Evolutionary conservation across 1,284 basidiomycete genomes (phyloP).

Genomic region (Xerocomus cyaneibrunnescens): DNA sequence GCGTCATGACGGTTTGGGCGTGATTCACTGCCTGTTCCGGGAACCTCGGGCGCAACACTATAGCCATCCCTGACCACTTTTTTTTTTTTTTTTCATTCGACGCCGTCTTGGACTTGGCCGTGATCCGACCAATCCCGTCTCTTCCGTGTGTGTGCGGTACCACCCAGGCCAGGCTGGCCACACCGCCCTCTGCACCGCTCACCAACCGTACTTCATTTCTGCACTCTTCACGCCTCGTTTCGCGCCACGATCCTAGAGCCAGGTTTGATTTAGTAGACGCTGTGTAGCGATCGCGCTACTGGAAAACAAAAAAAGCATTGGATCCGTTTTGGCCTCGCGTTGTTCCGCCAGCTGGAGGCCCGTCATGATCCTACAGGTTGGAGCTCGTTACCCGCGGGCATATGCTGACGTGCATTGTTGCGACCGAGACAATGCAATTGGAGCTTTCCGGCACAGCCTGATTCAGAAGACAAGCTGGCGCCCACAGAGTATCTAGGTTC

Average conservation of each 20-base stretch:
- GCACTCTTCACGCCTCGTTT: conserved; percentile 1
- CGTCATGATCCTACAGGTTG: conserved; percentile 29
- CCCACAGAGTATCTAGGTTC: conserved; percentile 21
- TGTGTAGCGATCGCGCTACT: conserved; percentile 8
- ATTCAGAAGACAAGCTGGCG: conserved; percentile 1
- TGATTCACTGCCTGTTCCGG: conserved; percentile 1
- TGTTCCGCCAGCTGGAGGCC: conserved; percentile 23
- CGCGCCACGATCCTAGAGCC: conserved; percentile 1
- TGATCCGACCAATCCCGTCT: conserved; percentile 28
- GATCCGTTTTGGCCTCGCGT: conserved; percentile 15
- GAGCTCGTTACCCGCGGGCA: not conserved
- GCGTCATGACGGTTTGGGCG: no score
- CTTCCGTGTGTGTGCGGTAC: conserved; percentile 15
- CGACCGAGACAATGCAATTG: conserved; percentile 3
- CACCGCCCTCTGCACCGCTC: conserved; percentile 3
- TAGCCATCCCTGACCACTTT: conserved; percentile 8
- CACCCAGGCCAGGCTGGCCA: not conserved
- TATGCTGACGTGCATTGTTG: conserved; percentile 16
- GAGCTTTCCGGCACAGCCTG: conserved; percentile 1
- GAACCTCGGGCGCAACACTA: conserved; percentile 19
- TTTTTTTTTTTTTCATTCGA: not conserved
- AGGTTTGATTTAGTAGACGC: not conserved
- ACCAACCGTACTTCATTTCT: conserved; percentile 2
- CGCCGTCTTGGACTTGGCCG: not conserved
- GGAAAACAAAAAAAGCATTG: not conserved